These are phyloP conservation scores for Penicillium sp. DNA, from an alignment of 2,329 filamentous ascomycete genomes.

Conservation along the genomic window DNA sequence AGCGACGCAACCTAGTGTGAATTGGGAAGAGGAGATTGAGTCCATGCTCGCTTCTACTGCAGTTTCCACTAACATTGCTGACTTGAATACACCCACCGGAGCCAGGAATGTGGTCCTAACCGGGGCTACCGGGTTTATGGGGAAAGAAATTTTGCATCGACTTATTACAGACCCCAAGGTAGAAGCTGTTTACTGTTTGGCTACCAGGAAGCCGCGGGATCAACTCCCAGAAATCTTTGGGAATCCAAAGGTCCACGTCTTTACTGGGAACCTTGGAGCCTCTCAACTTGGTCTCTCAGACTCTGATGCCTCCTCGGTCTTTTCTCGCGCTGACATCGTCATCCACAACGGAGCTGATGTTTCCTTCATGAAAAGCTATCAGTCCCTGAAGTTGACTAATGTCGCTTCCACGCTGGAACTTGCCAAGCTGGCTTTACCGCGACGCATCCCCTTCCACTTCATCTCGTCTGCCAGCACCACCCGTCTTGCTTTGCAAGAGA, in stretches of 20 bases:
- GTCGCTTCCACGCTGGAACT: conserved; percentile 25
- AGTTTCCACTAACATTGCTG: neutral
- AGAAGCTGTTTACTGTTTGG: conserved; percentile 13
- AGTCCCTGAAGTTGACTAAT: conserved; percentile 24
- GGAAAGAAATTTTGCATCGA: conserved; percentile 14
- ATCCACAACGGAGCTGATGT: conserved; percentile 26
- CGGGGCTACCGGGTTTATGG: conserved; percentile 19
- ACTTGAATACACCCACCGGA: neutral
- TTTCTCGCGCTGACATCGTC: conserved; percentile 17
- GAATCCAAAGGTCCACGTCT: conserved; percentile 12
- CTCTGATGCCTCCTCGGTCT: conserved; percentile 11
- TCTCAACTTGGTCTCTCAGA: conserved; percentile 13
- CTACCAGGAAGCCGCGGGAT: conserved; percentile 8
- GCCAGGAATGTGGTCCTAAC: conserved; percentile 12
- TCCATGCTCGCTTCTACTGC: neutral
- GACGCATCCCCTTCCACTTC: conserved; percentile 28
- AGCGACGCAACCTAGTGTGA: neutral
- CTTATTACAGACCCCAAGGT: conserved; percentile 11
- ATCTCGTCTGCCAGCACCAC: conserved; percentile 25
- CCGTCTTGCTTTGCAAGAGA: conserved; percentile 9
- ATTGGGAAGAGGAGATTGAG: conserved; percentile 16
- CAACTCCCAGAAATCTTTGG: conserved; percentile 10
- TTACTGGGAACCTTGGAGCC: conserved; percentile 12
- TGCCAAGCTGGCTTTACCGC: conserved; percentile 18
- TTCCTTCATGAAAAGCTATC: conserved; percentile 30